Conservation (phyloP, 2,329 filamentous ascomycete genomes). For the Tricladium varicosporioides region DNA sequence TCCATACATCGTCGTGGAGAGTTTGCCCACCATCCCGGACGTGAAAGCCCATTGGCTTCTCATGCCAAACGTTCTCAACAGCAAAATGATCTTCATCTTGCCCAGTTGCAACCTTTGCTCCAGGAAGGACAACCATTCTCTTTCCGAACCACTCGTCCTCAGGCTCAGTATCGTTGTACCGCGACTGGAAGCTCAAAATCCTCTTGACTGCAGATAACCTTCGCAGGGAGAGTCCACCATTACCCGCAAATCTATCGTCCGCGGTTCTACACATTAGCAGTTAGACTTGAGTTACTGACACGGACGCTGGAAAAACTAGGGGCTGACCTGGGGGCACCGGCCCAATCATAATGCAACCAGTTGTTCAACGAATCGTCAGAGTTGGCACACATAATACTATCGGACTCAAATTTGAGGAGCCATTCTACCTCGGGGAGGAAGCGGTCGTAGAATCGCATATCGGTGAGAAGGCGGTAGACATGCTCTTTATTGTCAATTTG, state of each 20-base stretch:
- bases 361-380: slow-evolving; percentile 50
- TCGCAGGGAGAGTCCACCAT: slow-evolving; percentile 53
- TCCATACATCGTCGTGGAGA: slow-evolving; percentile 47
- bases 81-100: slow-evolving; percentile 42
- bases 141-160: slow-evolving; percentile 57
- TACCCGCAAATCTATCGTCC: slow-evolving; percentile 48
- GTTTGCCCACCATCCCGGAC: slow-evolving; percentile 43
- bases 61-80: slow-evolving; percentile 48
- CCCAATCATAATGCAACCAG: slow-evolving; percentile 54
- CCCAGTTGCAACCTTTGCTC: slow-evolving; percentile 45
- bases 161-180: slow-evolving; percentile 48
- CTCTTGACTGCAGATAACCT: slow-evolving; percentile 49
- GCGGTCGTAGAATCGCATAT: slow-evolving; percentile 51
- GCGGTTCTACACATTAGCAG: slow-evolving; percentile 30
- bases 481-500: slow-evolving; percentile 45
- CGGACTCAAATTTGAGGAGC: slow-evolving; percentile 54
- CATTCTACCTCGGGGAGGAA: slow-evolving; percentile 50
- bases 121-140: slow-evolving; percentile 46
- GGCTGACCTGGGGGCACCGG: slow-evolving; percentile 48
- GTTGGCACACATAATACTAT: slow-evolving; percentile 56
- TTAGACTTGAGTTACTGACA: neutral
- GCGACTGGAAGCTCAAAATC: slow-evolving; percentile 47
- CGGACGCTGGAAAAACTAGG: neutral
- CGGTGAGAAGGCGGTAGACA: slow-evolving; percentile 48
- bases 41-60: slow-evolving; percentile 55